These are phyloP conservation scores for Apiospora malaysiana DNA, from an alignment of 2,329 filamentous ascomycete genomes.

Conservation along the genomic window DNA sequence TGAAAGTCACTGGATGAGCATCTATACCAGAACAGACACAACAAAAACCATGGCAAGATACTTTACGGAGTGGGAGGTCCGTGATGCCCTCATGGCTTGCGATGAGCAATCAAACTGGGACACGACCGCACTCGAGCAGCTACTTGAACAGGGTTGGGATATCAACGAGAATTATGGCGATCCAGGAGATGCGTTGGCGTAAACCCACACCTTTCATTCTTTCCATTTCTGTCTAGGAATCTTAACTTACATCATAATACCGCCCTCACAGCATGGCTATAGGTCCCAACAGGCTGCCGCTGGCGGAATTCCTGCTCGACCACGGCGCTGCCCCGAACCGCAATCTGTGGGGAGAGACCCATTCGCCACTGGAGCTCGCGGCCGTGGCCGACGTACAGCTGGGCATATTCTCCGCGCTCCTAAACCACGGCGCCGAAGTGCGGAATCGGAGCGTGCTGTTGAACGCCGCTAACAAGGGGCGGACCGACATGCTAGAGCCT, in stretches of 20 bases:
- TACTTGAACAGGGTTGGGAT: background rate
- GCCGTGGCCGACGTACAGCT: background rate
- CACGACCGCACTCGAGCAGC: background rate
- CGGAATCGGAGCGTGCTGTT: background rate
- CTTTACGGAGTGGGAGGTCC: background rate
- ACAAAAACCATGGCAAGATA: background rate
- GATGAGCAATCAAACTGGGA: background rate
- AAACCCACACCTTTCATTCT: background rate
- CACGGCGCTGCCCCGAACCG: background rate
- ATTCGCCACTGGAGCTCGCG: background rate
- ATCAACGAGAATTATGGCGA: background rate
- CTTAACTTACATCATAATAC: background rate
- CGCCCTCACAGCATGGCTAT: background rate
- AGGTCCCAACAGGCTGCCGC: background rate
- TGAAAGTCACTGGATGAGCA: background rate
- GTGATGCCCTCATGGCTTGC: background rate
- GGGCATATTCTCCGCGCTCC: background rate
- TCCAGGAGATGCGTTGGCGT: background rate
- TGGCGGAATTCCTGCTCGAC: background rate
- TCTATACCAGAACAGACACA: background rate
- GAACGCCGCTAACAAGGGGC: background rate
- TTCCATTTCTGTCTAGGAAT: too few species aligned
- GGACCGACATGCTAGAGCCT: background rate
- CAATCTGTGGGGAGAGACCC: background rate
- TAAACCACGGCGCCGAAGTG: background rate